Evolutionary conservation across 805 yeast genomes (phyloP), one percentile per base, ranked within the genome.

Genomic region (Debaryomyces hansenii): DNA sequence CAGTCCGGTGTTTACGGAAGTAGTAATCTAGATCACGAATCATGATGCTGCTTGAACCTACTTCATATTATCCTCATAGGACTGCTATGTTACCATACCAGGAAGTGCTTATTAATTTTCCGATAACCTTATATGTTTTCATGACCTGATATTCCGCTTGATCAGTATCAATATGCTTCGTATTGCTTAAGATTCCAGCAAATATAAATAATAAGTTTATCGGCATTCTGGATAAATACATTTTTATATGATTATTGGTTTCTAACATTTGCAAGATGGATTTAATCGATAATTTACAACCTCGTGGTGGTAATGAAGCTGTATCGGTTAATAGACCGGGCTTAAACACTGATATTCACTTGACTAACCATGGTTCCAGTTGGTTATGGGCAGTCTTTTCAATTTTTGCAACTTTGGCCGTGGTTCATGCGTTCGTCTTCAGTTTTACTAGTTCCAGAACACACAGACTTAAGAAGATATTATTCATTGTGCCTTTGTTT

Each of bases 361-460:
- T 83, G 29, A 82, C 85, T 10, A 50, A 58, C 11, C 80, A 77
- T 55, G 87, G 89, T 59, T 81, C 86, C 7, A 79, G 79, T 60
- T 83, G 86, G 87, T 70, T 78, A 52, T 83, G 87, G 87, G 77
- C 87, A 1, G 83, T 69, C 11, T 82, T 83, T 56, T 60, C 78
- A 4, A 43, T 80, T 33, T 75, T 80, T 54, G 69, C 69, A 15
- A 40, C 72, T 0, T 57, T 72, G n/a, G 57, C 79, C 12, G 40
- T 68, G 34, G 55, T 51, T 24, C 63, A 64, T 45, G 59, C 55
- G 15, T 46, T 53, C 7, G 36, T 62, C 37, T 67, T 57, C 41
- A 58, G 56, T 11, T 57, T 65, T 32, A 57, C 64, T 16, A 49
- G 54, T 21, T 55, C 62, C 20, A 41, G 50, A 27, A 56, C 51